Conservation (phyloP, 2,329 filamentous ascomycete species). For the Aspergillus awamori region DNA sequence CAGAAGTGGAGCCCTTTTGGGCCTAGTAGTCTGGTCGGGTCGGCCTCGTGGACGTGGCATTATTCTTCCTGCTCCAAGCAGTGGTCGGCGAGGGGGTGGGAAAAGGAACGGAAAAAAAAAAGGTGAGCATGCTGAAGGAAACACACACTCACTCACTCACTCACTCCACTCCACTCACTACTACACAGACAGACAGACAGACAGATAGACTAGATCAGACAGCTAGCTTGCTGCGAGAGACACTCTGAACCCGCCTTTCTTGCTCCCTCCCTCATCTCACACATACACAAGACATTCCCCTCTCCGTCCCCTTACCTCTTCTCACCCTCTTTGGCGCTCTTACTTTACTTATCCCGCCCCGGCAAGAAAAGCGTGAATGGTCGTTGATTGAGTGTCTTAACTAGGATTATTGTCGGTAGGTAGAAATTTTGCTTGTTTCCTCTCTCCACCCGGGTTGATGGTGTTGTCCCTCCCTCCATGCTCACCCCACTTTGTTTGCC, state of each 20-base stretch:
- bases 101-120: not conserved
- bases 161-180: no score
- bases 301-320: not conserved
- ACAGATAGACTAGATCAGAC: no score
- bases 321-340: not conserved
- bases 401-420: not conserved
- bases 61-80: constrained; percentile 13
- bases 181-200: not conserved
- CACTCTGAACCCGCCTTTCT: not conserved
- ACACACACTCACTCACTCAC: no score
- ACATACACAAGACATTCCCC: not conserved
- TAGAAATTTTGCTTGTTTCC: not conserved
- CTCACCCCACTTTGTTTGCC: constrained; percentile 12
- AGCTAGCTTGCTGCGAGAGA: no score
- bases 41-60: constrained; percentile 25
- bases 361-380: not conserved
- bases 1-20: constrained; percentile 21
- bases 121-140: not conserved
- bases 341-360: not conserved
- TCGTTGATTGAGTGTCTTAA: not conserved
- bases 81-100: not conserved
- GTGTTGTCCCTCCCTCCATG: constrained; percentile 7
- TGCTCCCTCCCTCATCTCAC: not conserved
- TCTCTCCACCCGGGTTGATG: constrained; percentile 8
- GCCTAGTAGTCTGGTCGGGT: constrained; percentile 22